phyloP scores from a whole-genome alignment of 306 rosid species.

The Dalbergia oliveri region DNA sequence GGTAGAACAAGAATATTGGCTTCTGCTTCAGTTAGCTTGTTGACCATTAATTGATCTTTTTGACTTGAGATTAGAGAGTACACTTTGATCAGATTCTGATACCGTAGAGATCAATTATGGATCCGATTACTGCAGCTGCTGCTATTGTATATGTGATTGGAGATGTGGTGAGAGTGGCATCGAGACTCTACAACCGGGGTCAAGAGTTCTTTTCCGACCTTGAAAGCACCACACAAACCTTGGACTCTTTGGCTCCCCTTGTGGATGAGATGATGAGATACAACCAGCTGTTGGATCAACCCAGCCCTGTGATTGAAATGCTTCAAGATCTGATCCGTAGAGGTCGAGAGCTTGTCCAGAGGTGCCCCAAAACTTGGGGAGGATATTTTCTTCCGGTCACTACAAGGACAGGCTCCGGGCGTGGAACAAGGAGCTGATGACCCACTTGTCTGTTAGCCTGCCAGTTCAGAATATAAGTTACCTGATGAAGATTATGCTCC shows the following conservation, averaged over 20 bases:
- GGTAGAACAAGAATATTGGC: too few species aligned
- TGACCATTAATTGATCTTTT: background rate
- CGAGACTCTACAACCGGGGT: background rate
- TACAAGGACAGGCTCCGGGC: slow-evolving; percentile 39
- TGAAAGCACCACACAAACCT: background rate
- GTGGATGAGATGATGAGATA: slow-evolving; percentile 32
- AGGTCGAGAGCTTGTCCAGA: slow-evolving; percentile 44
- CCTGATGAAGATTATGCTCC: slow-evolving; percentile 24
- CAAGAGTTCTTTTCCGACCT: background rate
- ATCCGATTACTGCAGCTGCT: too few species aligned
- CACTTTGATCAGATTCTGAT: too few species aligned
- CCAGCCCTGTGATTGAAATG: slow-evolving; percentile 19
- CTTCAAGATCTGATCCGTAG: slow-evolving; percentile 23
- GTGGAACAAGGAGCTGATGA: background rate
- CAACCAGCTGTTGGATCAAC: slow-evolving; percentile 41
- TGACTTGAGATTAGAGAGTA: too few species aligned
- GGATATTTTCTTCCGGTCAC: background rate
- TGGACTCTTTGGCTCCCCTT: slow-evolving; percentile 6
- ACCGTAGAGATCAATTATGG: too few species aligned
- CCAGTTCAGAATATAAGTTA: slow-evolving; percentile 40
- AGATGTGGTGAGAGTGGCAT: background rate
- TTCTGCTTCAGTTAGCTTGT: background rate
- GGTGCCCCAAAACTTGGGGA: slow-evolving; percentile 50
- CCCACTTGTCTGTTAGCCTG: slow-evolving; percentile 15
- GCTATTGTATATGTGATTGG: too few species aligned